Conservation (phyloP, 2,329 filamentous ascomycete genomes). For the Phyllosticta citrichinensis region DNA sequence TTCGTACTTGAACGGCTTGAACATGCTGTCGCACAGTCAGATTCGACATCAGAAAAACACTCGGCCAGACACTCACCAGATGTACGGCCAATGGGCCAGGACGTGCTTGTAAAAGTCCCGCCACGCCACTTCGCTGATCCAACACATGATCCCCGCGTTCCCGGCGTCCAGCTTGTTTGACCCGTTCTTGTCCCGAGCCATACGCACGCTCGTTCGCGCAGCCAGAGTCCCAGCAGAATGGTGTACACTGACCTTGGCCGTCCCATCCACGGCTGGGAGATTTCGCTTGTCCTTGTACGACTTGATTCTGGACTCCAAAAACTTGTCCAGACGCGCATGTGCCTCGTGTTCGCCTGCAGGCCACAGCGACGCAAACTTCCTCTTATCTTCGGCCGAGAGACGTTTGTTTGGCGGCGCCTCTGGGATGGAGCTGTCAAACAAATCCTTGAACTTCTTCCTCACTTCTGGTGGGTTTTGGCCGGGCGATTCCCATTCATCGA, state of each 20-base stretch:
- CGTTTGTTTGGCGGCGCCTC: slow-evolving; percentile 52
- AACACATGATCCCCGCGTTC: slow-evolving; percentile 54
- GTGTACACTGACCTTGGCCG: slow-evolving; percentile 63
- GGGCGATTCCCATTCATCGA: slow-evolving; percentile 53
- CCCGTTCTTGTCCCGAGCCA: slow-evolving; percentile 53
- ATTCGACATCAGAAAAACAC: not conserved
- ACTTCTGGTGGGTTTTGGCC: slow-evolving; percentile 42
- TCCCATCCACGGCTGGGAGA: slow-evolving; percentile 51
- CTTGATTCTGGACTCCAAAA: slow-evolving; percentile 53
- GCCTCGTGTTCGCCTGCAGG: slow-evolving; percentile 70
- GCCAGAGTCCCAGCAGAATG: slow-evolving; percentile 59
- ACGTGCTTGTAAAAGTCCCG: slow-evolving; percentile 84
- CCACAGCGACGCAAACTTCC: slow-evolving; percentile 51
- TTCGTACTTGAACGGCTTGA: slow-evolving; percentile 71
- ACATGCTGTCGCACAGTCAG: slow-evolving; percentile 43
- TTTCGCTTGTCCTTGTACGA: slow-evolving; percentile 58
- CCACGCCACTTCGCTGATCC: slow-evolving; percentile 81
- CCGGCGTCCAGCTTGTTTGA: slow-evolving; percentile 56
- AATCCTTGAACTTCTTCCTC: slow-evolving; percentile 37
- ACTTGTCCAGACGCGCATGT: slow-evolving; percentile 51
- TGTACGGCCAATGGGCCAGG: slow-evolving; percentile 73
- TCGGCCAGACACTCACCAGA: slow-evolving; percentile 46
- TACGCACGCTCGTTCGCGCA: slow-evolving; percentile 54
- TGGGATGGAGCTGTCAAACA: slow-evolving; percentile 56
- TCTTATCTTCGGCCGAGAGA: slow-evolving; percentile 49